These are phyloP conservation scores for Sporothrix sp. DNA, from an alignment of 2,329 filamentous ascomycete species.

Conservation along the genomic window DNA sequence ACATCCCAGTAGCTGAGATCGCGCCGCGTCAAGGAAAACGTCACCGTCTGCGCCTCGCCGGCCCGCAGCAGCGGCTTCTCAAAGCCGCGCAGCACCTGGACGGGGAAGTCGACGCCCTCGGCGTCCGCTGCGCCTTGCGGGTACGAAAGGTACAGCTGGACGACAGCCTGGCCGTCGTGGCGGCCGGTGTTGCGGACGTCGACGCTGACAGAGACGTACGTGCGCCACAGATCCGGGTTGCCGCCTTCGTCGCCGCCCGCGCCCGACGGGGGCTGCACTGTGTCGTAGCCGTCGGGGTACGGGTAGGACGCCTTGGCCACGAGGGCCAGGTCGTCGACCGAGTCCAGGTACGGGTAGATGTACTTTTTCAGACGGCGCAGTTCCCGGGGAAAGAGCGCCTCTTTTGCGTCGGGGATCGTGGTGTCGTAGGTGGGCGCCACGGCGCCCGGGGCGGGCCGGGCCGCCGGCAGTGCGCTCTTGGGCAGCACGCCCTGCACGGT, in stretches of 20 bases:
- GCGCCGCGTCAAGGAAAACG: conserved; percentile 37
- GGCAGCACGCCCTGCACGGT: conserved; percentile 35
- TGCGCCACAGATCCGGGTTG: conserved; percentile 55
- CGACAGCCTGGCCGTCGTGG: conserved; percentile 32
- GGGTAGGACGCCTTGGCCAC: conserved; percentile 28
- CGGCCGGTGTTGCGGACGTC: conserved; percentile 46
- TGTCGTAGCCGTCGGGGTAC: conserved; percentile 48
- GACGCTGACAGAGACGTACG: conserved; percentile 39
- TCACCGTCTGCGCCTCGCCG: conserved; percentile 34
- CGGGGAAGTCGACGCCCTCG: conserved; percentile 17
- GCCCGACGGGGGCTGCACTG: conserved; percentile 40
- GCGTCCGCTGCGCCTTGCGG: conserved; percentile 22
- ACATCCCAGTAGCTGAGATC: conserved; percentile 47
- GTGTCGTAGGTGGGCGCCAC: conserved; percentile 45
- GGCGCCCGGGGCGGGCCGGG: conserved; percentile 32
- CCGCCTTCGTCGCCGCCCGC: conserved; percentile 62
- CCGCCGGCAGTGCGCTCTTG: conserved; percentile 34
- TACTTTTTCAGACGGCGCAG: conserved; percentile 58
- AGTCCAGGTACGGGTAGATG: conserved; percentile 61
- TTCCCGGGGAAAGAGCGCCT: conserved; percentile 46
- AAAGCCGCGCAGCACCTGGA: conserved; percentile 61
- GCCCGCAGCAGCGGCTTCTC: conserved; percentile 54
- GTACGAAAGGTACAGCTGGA: conserved; percentile 39
- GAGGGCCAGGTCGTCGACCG: conserved; percentile 37
- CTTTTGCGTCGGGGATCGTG: conserved; percentile 43